These are phyloP conservation scores for Nepenthes gracilis DNA, from an alignment of 148 eudicot species.

Conservation along the genomic window DNA sequence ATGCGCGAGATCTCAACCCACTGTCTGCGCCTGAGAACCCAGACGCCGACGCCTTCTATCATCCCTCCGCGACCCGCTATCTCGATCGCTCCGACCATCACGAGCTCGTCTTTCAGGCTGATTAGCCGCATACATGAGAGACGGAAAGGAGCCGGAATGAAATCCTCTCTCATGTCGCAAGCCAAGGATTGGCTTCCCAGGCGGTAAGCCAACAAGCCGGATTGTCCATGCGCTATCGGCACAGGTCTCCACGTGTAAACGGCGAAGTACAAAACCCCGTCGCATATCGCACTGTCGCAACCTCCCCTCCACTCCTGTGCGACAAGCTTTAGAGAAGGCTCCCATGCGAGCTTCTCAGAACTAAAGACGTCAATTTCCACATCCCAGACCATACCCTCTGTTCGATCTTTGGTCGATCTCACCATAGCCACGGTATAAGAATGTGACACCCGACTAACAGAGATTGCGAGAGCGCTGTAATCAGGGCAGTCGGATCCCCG, in stretches of 20 bases:
- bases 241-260: conserved; percentile 6
- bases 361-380: conserved; percentile 26
- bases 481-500: conserved; percentile 12
- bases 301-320: conserved; percentile 30
- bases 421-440: conserved; percentile 23
- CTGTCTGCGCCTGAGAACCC: conserved; percentile 27
- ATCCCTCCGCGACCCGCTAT: conserved; percentile 20
- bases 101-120: conserved; percentile 25
- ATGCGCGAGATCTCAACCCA: conserved; percentile 39
- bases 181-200: conserved; percentile 11
- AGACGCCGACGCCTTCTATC: conserved; percentile 35
- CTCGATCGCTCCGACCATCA: conserved; percentile 48
- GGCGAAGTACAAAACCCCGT: conserved; percentile 27
- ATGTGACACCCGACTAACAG: conserved; percentile 15
- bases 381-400: conserved; percentile 18
- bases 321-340: conserved; percentile 10
- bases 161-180: conserved; percentile 7
- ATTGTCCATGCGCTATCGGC: conserved; percentile 5
- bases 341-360: conserved; percentile 21
- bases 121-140: conserved; percentile 34
- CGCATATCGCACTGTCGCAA: conserved; percentile 23
- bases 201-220: conserved; percentile 26
- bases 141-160: conserved; percentile 24
- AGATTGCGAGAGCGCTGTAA: conserved; percentile 34
- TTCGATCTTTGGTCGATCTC: conserved; percentile 21